phyloP scores from a whole-genome alignment of 768 basidiomycete species.

The Suillus ampliporus region DNA sequence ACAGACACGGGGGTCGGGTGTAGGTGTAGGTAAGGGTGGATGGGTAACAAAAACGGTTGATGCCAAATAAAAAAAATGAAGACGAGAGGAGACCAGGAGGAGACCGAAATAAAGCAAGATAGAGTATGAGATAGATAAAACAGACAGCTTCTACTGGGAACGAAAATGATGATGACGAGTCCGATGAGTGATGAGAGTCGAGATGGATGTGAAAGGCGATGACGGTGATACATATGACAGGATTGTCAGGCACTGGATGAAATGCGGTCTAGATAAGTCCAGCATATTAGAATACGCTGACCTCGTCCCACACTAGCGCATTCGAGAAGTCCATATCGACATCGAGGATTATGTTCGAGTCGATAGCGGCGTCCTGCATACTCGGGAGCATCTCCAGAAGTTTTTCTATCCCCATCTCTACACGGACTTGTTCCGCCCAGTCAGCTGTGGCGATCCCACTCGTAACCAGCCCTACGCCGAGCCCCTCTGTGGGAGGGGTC shows the following conservation, averaged over 20 bases:
- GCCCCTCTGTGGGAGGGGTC: conserved; percentile 16
- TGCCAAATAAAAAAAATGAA: conserved; percentile 18
- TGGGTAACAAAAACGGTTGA: conserved; percentile 12
- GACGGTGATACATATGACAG: conserved; percentile 15
- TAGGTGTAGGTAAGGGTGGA: neutral
- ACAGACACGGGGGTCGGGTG: conserved; percentile 13
- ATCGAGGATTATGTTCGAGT: conserved; percentile 24
- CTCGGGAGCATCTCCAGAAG: conserved; percentile 58
- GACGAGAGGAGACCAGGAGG: conserved; percentile 18
- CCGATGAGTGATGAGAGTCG: conserved; percentile 21
- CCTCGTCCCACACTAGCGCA: conserved; percentile 34
- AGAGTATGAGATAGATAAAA: conserved; percentile 35
- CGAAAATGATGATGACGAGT: conserved; percentile 23
- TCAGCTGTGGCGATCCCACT: conserved; percentile 26
- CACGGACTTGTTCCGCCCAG: conserved; percentile 34
- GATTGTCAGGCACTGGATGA: conserved; percentile 11
- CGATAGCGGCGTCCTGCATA: conserved; percentile 35
- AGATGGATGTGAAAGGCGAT: conserved; percentile 20
- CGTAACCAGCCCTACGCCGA: conserved; percentile 25
- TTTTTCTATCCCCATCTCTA: conserved; percentile 65
- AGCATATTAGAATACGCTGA: conserved; percentile 31
- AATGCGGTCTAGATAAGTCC: neutral
- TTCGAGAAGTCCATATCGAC: conserved; percentile 36
- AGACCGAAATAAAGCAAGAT: conserved; percentile 25
- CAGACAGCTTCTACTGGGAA: conserved; percentile 20